These are phyloP conservation scores for Letharia lupina DNA, from an alignment of 495 filamentous ascomycete genomes.

Conservation along the genomic window DNA sequence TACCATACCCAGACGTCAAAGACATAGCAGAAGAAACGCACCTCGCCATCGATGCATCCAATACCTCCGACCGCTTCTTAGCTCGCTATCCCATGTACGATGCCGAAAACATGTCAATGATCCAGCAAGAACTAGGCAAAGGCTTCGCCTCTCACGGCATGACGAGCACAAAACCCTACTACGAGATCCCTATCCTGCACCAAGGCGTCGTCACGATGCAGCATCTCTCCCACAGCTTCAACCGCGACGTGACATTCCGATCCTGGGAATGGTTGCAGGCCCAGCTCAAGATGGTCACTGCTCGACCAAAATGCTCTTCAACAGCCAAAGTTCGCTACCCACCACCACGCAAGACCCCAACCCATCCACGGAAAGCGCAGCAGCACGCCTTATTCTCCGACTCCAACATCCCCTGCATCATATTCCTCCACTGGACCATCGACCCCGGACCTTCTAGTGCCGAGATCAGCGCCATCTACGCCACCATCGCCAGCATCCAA, in stretches of 20 bases:
- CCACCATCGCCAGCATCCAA: background rate
- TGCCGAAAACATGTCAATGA: background rate
- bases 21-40: background rate
- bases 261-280: background rate
- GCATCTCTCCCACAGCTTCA: background rate
- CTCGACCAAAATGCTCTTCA: background rate
- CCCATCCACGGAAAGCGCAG: background rate
- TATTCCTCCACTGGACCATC: background rate
- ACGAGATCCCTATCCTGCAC: background rate
- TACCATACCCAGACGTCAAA: background rate
- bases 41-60: background rate
- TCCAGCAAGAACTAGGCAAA: slow-evolving; percentile 1
- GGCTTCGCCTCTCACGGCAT: background rate
- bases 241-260: background rate
- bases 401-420: background rate
- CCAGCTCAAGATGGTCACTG: background rate
- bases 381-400: background rate
- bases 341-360: background rate
- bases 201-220: background rate
- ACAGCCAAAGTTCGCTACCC: background rate
- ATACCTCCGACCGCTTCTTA: background rate
- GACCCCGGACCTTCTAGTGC: background rate
- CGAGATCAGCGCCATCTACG: background rate
- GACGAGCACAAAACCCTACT: background rate
- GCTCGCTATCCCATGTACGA: background rate